Percentiles rank a stretch among this genome's conserved stretches.
These are phyloP conservation scores for Phialemonium atrogriseum DNA, from an alignment of 2,329 filamentous ascomycete genomes.

Conservation along the genomic window DNA sequence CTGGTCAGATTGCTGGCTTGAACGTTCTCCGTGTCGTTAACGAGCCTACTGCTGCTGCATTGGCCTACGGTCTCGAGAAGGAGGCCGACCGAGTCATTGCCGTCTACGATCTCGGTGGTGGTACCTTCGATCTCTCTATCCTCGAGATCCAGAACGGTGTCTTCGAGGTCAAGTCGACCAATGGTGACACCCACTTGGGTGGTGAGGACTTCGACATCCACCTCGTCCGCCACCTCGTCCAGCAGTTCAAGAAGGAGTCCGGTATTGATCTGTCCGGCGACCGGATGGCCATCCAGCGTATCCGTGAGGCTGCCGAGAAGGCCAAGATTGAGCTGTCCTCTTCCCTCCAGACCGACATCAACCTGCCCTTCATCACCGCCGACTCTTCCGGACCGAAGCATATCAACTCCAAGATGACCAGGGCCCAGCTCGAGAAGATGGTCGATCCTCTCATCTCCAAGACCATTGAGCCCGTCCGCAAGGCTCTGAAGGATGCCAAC, in stretches of 20 bases:
- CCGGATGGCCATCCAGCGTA: conserved; percentile 98
- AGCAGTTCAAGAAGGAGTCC: conserved; percentile 94
- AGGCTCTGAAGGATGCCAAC: conserved; percentile 92
- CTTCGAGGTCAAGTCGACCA: conserved; percentile 98
- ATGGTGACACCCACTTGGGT: conserved; percentile 96
- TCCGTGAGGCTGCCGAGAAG: conserved; percentile 97
- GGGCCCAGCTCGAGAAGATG: conserved; percentile 86
- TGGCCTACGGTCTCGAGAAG: conserved; percentile 96
- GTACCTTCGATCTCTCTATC: conserved; percentile 98
- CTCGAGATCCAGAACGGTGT: conserved; percentile 97
- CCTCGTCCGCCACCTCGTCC: conserved; percentile 86
- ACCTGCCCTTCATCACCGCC: conserved; percentile 97
- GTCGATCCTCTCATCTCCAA: conserved; percentile 81
- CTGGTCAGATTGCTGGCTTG: conserved; percentile 89
- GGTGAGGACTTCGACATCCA: conserved; percentile 97
- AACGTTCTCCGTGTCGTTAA: conserved; percentile 97
- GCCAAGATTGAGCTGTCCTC: conserved; percentile 98
- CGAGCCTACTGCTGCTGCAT: conserved; percentile 91
- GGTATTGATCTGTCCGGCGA: conserved; percentile 83
- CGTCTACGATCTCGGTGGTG: conserved; percentile 96
- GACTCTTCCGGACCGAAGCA: conserved; percentile 94
- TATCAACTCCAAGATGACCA: conserved; percentile 92
- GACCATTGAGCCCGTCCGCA: conserved; percentile 88
- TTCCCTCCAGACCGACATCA: conserved; percentile 92
- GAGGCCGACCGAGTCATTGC: conserved; percentile 82